Evolutionary conservation across 805 yeast genomes (phyloP), one percentile per base, ranked within the genome.

Genomic region (Starmera pachycereana): DNA sequence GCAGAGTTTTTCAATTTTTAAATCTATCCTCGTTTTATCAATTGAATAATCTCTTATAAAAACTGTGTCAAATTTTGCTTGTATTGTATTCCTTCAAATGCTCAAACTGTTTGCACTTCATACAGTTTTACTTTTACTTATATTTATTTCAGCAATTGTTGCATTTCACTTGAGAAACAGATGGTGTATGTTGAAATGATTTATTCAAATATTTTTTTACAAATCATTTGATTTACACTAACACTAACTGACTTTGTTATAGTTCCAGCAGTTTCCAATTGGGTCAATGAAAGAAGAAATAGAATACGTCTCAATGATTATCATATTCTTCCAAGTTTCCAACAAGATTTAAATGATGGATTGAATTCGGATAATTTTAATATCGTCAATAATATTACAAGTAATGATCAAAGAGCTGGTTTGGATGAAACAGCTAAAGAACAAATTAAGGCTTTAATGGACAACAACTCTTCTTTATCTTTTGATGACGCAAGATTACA

Each of bases 401-500:
- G 68, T 12, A 57, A 57, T 18, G 95, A 84, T 50, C 33, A 62
- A 2, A 69, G 94, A 40, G 50, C 59, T n/a, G 92, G 92, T 0
- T 62, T 84, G 30, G 77, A 74, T 53, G 74, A 66, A 32, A 52
- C 42, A 6, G 73, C 83, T 2, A 79, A 77, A 55, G 49, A 50
- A 13, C 69, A 62, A 40, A 74, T 84, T 3, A 62, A 65, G 42
- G 45, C 56, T 27, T 62, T 81, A 8, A 84, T 84, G 92, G 53
- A 64, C 7, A 51, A 55, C 6, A 60, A 70, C 38, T 44, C 44
- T 12, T 54, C 63, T 30, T 45, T 81, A 27, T 51, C 72, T 1
- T 84, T 84, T 53, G 94, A 84, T 54, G 75, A 75, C 33, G 94
- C 95, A 1, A 64, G 95, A 44, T 55, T 72, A 4, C 51, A 66